Evolutionary conservation across 768 basidiomycete species (phyloP).

Genomic region (Coprinopsis sp.): DNA sequence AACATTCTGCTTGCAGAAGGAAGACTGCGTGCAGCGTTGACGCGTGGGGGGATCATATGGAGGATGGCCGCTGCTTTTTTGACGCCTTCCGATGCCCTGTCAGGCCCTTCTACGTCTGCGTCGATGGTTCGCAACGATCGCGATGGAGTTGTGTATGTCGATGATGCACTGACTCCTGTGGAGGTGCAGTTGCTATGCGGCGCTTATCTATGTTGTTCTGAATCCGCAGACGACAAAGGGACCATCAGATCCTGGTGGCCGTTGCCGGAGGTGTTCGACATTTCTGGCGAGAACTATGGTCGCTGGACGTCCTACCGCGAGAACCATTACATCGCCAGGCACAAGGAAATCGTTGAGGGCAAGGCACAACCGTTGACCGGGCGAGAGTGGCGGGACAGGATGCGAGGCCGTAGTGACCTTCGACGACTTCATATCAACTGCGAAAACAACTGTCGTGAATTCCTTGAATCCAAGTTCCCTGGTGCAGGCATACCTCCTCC

Average conservation of each 20-base stretch:
- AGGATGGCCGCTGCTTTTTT: background rate
- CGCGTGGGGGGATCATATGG: background rate
- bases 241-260: background rate
- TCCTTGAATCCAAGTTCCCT: too few species aligned
- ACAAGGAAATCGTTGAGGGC: background rate
- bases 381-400: background rate
- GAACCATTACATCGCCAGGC: background rate
- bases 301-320: background rate
- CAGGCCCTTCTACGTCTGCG: background rate
- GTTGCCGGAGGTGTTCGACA: background rate
- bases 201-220: background rate
- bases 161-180: background rate
- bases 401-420: too few species aligned
- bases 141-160: background rate
- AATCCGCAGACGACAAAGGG: background rate
- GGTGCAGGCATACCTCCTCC: too few species aligned
- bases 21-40: background rate
- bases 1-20: background rate
- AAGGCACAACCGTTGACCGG: background rate
- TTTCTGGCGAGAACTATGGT: background rate
- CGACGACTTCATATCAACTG: too few species aligned
- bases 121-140: background rate
- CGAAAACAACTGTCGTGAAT: too few species aligned
- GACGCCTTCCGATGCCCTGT: background rate
- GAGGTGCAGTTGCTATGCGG: background rate